phyloP scores from a whole-genome alignment of 352 stramenopile species.

The Hyaloperonospora brassicae region DNA sequence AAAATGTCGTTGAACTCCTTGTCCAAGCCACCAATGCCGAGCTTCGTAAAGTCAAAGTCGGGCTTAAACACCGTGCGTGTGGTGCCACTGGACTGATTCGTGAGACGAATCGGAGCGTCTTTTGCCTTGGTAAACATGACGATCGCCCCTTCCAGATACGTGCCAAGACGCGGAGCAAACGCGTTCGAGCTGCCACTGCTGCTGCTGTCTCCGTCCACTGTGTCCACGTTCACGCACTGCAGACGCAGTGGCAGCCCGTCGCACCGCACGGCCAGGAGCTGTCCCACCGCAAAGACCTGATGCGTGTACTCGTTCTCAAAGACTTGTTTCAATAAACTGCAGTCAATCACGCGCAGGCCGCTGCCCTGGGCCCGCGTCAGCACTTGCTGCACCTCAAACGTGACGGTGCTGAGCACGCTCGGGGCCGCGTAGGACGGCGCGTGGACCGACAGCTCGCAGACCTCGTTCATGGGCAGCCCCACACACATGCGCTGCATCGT shows the following conservation, averaged over 20 bases:
- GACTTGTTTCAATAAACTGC: slow-evolving; percentile 47
- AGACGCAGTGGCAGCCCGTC: slow-evolving; percentile 60
- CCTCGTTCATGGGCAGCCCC: slow-evolving; percentile 54
- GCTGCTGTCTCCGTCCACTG: slow-evolving; percentile 35
- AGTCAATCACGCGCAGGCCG: slow-evolving; percentile 63
- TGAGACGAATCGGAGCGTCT: slow-evolving; percentile 64
- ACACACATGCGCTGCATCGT: slow-evolving; percentile 76
- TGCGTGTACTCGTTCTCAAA: slow-evolving; percentile 70
- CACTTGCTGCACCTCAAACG: slow-evolving; percentile 75
- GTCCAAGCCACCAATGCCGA: slow-evolving; percentile 98
- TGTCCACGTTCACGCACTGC: slow-evolving; percentile 48
- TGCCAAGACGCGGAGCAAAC: slow-evolving; percentile 32
- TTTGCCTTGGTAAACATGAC: slow-evolving; percentile 76
- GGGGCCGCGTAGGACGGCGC: slow-evolving; percentile 34
- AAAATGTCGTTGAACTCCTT: slow-evolving; percentile 99
- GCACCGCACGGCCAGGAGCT: slow-evolving; percentile 59
- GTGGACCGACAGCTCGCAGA: slow-evolving; percentile 58
- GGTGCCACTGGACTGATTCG: slow-evolving; percentile 72
- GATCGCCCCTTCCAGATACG: slow-evolving; percentile 55
- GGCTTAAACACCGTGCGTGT: slow-evolving; percentile 88
- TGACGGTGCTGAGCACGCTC: slow-evolving; percentile 55
- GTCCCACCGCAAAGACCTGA: slow-evolving; percentile 65
- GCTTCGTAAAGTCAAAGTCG: slow-evolving; percentile 98
- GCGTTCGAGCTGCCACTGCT: slow-evolving; percentile 11
- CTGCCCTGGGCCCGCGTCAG: slow-evolving; percentile 60